Base-by-base conservation (phyloP, 2,329 filamentous ascomycete genomes). In the Verruconis gallopava region DNA sequence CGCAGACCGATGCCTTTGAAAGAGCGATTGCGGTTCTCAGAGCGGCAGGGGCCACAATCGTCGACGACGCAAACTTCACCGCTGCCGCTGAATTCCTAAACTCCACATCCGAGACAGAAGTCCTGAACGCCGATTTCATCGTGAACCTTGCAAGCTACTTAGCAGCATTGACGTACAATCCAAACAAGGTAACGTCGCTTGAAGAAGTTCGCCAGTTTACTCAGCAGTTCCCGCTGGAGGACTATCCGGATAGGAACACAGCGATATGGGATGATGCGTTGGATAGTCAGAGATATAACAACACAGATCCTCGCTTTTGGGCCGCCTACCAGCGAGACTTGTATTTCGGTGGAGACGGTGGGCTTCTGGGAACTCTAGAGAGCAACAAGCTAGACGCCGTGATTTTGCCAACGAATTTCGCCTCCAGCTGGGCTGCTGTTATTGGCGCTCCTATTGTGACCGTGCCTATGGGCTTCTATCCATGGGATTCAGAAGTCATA, bases 221-320 rank as follows among this genome's bases (percentile, higher is more conserved):
- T 0, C 71, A 73, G 21, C 47, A 49, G 0, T 70, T 64, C 38
- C 53, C 65, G 0, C 54, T 56, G 0, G 79, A 83, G 50, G 65
- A 70, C n/a, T 82, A 69, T 48, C 77, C 78, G 0, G 57, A 65
- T 37, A 66, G 75, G n/a, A 65, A 81, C 56, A 80, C 75, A 0
- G 58, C 46, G 0, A 30, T 64, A 2, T 81, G 75, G 69, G 72
- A 80, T 42, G 49, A 53, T 2, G 62, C 70, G 0, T 60, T 81
- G 1, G 60, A 62, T 1, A 21, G 13, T 18, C 55, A 64, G 3
- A 66, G 65, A n/a, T 72, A 68, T 52, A 66, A 71, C 47, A 79
- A 79, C 55, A 72, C 67, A 0, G 66, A 66, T 14, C 65, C 69
- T 0, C 52, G 66, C 21, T 79, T 78, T 57, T 77, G 73, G 71